Conservation (phyloP, 2,329 filamentous ascomycete species). For the Macrophomina pseudophaseolina region DNA sequence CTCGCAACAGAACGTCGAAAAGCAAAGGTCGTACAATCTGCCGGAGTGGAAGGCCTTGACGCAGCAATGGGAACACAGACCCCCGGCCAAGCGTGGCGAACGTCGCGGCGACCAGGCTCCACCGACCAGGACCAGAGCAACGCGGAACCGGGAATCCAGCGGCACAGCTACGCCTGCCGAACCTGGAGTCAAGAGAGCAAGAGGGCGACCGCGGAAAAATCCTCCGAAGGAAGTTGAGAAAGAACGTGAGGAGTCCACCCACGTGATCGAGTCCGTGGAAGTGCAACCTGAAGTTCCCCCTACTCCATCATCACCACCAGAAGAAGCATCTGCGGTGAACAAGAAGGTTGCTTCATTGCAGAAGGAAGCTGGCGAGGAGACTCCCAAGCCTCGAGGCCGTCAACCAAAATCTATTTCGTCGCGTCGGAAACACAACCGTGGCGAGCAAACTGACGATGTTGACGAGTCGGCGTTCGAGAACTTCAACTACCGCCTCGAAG, state of each 20-base stretch:
- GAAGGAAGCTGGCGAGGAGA: conserved; percentile 48
- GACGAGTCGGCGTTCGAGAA: conserved; percentile 90
- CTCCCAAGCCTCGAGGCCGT: conserved; percentile 60
- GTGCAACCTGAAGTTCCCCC: conserved; percentile 41
- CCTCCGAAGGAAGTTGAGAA: conserved; percentile 39
- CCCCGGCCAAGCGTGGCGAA: conserved; percentile 87
- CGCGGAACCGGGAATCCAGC: conserved; percentile 37
- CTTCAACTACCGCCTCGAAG: conserved; percentile 87
- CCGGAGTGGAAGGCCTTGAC: conserved; percentile 95
- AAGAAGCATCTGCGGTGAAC: conserved; percentile 16
- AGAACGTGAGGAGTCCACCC: conserved; percentile 37
- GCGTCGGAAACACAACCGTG: conserved; percentile 81
- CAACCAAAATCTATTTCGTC: conserved; percentile 79
- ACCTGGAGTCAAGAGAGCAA: conserved; percentile 52
- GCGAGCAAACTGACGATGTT: conserved; percentile 76
- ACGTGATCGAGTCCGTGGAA: conserved; percentile 37
- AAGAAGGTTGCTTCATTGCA: conserved; percentile 34
- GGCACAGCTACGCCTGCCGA: conserved; percentile 42
- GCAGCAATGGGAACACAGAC: conserved; percentile 94
- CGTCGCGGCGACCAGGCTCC: conserved; percentile 55
- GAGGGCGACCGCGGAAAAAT: conserved; percentile 53
- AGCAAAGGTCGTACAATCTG: conserved; percentile 93
- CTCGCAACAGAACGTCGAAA: conserved; percentile 95
- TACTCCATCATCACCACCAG: conserved; percentile 50
- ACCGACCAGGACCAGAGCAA: conserved; percentile 40